phyloP scores from a whole-genome alignment of 2,329 filamentous ascomycete genomes.

The Verticillium klebahnii region DNA sequence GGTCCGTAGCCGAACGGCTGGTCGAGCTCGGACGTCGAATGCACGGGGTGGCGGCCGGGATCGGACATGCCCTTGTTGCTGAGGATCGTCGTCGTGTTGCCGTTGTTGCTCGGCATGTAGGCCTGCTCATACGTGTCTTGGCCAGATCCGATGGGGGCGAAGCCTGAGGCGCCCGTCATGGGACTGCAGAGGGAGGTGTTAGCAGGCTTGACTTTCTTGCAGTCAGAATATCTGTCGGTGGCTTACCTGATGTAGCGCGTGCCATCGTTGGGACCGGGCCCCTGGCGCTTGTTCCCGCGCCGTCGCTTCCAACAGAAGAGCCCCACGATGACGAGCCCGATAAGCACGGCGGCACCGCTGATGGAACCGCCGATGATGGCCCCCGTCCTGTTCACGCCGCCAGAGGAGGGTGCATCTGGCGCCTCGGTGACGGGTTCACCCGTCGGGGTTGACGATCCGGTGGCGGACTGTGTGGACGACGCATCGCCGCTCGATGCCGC shows the following conservation, averaged over 20 bases:
- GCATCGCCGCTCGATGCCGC: constrained; percentile 1
- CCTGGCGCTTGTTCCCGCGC: constrained; percentile 34
- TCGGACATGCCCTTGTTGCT: constrained; percentile 5
- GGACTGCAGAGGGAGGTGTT: constrained; percentile 19
- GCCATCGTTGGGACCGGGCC: constrained; percentile 32
- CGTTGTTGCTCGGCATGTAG: constrained; percentile 10
- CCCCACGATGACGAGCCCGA: constrained; percentile 30
- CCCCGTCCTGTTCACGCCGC: constrained; percentile 30
- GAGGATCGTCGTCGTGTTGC: constrained; percentile 11
- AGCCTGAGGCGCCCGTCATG: constrained; percentile 21
- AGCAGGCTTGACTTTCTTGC: constrained; percentile 8
- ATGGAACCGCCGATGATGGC: constrained; percentile 52
- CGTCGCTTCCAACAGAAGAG: constrained; percentile 41
- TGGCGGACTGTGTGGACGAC: constrained; percentile 9
- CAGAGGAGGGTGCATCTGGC: constrained; percentile 18
- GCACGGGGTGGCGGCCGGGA: constrained; percentile 2
- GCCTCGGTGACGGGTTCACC: constrained; percentile 16
- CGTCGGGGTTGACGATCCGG: constrained; percentile 13
- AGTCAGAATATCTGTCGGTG: neutral
- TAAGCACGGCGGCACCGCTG: constrained; percentile 43
- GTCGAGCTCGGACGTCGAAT: constrained; percentile 7
- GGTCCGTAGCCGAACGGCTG: constrained; percentile 5
- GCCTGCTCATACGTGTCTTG: constrained; percentile 11
- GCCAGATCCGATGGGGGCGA: constrained; percentile 16
- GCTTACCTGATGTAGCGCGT: constrained; percentile 38